phyloP scores from a whole-genome alignment of 305 asterid species.

The Coffea humblotiana region DNA sequence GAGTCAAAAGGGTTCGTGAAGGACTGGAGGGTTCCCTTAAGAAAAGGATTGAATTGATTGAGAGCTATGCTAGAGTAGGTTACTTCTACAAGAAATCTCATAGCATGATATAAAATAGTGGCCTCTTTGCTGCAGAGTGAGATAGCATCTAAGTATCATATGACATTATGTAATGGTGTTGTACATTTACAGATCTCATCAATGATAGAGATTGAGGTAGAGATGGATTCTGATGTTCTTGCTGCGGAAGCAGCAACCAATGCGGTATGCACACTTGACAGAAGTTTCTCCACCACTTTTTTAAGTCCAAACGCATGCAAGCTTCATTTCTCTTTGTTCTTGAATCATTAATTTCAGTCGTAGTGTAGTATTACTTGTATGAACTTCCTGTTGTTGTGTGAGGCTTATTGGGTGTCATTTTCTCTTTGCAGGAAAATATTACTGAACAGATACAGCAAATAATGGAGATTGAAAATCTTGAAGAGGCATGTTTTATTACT shows the following conservation, averaged over 20 bases:
- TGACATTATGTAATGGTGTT: constrained; percentile 10
- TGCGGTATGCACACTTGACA: constrained; percentile 39
- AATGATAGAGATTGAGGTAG: constrained; percentile 95
- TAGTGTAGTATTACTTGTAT: neutral
- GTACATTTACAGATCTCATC: constrained; percentile 71
- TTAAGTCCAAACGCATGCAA: too few relatives aligned
- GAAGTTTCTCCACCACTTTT: neutral
- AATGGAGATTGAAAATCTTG: constrained; percentile 94
- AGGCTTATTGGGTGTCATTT: constrained; percentile 3
- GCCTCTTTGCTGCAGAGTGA: neutral
- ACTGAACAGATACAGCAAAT: constrained; percentile 86
- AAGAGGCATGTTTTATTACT: constrained; percentile 60
- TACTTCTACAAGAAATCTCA: neutral
- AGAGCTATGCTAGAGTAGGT: constrained; percentile 92
- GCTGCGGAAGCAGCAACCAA: constrained; percentile 88
- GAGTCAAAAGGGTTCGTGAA: constrained; percentile 77
- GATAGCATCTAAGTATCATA: neutral
- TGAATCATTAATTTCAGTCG: neutral
- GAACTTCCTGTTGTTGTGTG: neutral
- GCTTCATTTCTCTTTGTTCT: neutral
- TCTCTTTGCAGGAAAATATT: constrained; percentile 69
- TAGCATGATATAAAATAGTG: neutral
- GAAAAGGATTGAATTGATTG: constrained; percentile 86
- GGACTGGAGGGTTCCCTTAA: constrained; percentile 71
- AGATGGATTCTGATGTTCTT: constrained; percentile 84